Conservation (phyloP, 768 basidiomycete genomes). For the Lactarius sp. region DNA sequence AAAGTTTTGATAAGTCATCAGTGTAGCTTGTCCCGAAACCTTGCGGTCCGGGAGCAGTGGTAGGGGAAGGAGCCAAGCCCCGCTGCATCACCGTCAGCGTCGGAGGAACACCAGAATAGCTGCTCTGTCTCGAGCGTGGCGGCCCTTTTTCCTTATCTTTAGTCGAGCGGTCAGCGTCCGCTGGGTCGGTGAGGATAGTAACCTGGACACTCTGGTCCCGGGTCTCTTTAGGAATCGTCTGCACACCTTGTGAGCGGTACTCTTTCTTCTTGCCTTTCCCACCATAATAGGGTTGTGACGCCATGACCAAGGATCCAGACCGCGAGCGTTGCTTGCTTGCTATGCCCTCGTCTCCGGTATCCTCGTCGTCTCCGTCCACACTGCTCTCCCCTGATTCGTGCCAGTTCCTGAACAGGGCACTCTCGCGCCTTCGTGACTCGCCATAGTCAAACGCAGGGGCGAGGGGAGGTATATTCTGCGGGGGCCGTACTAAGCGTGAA, state of each 20-base stretch:
- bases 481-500: slow-evolving; percentile 50
- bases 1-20: slow-evolving; percentile 28
- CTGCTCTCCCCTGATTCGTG: slow-evolving; percentile 62
- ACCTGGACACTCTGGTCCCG: slow-evolving; percentile 60
- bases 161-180: slow-evolving; percentile 23
- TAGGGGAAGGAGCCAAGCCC: not conserved
- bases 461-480: slow-evolving; percentile 36
- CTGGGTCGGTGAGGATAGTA: slow-evolving; percentile 27
- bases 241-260: slow-evolving; percentile 66
- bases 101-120: slow-evolving; percentile 2
- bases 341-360: slow-evolving; percentile 37
- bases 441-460: slow-evolving; percentile 49
- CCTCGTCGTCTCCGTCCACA: slow-evolving; percentile 78
- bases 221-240: slow-evolving; percentile 56
- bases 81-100: not conserved
- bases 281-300: slow-evolving; percentile 34
- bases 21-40: slow-evolving; percentile 7
- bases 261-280: slow-evolving; percentile 42
- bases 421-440: slow-evolving; percentile 31
- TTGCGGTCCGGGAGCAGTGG: not conserved
- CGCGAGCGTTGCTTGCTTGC: slow-evolving; percentile 27
- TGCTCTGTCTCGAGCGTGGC: slow-evolving; percentile 15
- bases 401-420: slow-evolving; percentile 41
- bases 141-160: slow-evolving; percentile 21
- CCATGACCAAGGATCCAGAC: slow-evolving; percentile 34